Conservation (phyloP, 2,329 filamentous ascomycete genomes). For the Monilinia polystroma region DNA sequence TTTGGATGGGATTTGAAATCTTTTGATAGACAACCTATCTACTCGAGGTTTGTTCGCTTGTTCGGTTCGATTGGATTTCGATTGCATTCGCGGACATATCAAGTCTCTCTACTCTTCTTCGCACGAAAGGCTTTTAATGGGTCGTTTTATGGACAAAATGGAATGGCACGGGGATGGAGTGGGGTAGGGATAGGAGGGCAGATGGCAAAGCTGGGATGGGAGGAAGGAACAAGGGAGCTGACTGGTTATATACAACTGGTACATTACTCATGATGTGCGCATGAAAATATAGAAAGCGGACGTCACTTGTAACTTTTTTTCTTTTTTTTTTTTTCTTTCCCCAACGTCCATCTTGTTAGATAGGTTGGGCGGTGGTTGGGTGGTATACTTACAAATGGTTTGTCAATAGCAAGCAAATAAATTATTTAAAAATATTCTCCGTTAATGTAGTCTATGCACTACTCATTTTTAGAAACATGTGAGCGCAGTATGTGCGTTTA, state of each 20-base stretch:
- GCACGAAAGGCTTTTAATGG: no score
- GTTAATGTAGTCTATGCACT: no score
- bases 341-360: not conserved
- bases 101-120: not conserved
- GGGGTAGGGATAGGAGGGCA: no score
- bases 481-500: not conserved
- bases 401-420: not conserved
- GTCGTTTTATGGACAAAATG: not conserved
- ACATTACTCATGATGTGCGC: not conserved
- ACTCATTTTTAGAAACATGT: not conserved
- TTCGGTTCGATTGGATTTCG: not conserved
- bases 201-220: not conserved
- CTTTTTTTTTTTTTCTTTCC: not conserved
- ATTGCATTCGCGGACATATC: not conserved
- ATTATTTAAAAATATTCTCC: not conserved
- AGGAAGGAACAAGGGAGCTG: not conserved
- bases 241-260: not conserved
- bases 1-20: conserved; percentile 1
- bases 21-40: conserved; percentile 2
- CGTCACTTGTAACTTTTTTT: not conserved
- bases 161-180: no score
- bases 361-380: not conserved
- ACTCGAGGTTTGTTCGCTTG: not conserved
- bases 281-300: conserved; percentile 7
- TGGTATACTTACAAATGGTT: not conserved